phyloP scores from a whole-genome alignment of 805 yeast genomes.

The Kodamaea neixiangensis region DNA sequence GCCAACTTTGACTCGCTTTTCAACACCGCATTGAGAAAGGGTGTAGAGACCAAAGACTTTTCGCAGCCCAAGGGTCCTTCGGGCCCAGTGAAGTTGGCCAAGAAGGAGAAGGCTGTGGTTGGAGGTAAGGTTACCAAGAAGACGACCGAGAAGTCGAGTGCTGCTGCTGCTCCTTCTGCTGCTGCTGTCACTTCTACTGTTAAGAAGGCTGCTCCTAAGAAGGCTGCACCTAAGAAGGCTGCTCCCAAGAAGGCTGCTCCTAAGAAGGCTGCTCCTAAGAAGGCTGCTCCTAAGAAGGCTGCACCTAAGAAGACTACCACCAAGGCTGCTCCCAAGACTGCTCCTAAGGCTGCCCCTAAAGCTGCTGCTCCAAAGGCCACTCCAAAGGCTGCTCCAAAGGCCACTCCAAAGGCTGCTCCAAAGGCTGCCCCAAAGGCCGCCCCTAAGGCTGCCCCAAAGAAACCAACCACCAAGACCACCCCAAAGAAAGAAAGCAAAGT shows the following conservation, averaged over 20 bases:
- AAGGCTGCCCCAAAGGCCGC: conserved; percentile 29
- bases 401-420: conserved; percentile 11
- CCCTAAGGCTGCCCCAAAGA: conserved; percentile 8
- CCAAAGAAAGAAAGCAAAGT: too few relatives aligned
- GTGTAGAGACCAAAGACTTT: conserved; percentile 75
- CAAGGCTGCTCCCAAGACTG: conserved; percentile 16
- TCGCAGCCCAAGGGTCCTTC: conserved; percentile 88
- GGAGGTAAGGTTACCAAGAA: conserved; percentile 24
- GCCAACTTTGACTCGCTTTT: conserved; percentile 71
- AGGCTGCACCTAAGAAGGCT: conserved; percentile 15
- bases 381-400: conserved; percentile 18
- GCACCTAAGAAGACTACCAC: conserved; percentile 24
- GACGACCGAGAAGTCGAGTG: conserved; percentile 19
- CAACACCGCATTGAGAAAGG: conserved; percentile 77
- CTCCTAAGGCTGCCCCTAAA: conserved; percentile 3
- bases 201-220: conserved; percentile 15
- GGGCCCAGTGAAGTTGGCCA: conserved; percentile 74
- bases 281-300: conserved; percentile 18
- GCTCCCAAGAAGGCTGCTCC: conserved; percentile 20
- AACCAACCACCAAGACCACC: background rate
- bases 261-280: conserved; percentile 19
- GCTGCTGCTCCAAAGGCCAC: background rate
- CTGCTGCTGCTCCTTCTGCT: background rate
- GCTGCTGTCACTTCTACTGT: conserved; percentile 16
- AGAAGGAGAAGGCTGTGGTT: conserved; percentile 30